Evolutionary conservation across 768 basidiomycete genomes (phyloP).

Genomic region (Pisolithus orientalis): DNA sequence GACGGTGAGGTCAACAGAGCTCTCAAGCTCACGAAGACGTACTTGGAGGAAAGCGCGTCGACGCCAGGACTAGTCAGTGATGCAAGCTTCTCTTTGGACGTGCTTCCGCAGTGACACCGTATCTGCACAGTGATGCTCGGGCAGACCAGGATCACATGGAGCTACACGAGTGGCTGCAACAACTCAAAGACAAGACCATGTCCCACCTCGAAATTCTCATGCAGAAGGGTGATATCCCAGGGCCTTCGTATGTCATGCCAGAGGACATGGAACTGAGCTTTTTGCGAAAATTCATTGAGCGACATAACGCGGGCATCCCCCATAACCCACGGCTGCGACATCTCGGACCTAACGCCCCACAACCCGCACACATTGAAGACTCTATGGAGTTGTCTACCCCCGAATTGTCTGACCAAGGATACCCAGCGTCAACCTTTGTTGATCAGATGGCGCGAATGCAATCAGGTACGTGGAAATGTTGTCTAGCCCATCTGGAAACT

Average conservation of each 20-base stretch:
- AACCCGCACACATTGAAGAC: conserved; percentile 28
- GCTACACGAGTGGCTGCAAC: conserved; percentile 81
- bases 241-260: conserved; percentile 76
- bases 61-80: conserved; percentile 59
- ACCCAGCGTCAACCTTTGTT: conserved; percentile 22
- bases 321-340: conserved; percentile 79
- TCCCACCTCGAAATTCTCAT: conserved; percentile 80
- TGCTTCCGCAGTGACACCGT: conserved; percentile 4
- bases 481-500: not conserved
- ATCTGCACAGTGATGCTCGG: conserved; percentile 45
- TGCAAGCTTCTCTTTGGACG: not conserved
- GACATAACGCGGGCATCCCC: conserved; percentile 66
- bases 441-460: conserved; percentile 31
- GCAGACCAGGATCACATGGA: conserved; percentile 90
- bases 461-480: conserved; percentile 20
- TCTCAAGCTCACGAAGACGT: conserved; percentile 79
- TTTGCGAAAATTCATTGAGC: conserved; percentile 76
- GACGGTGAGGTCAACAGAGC: conserved; percentile 76
- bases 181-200: conserved; percentile 86
- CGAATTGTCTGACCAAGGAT: conserved; percentile 29
- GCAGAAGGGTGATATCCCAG: conserved; percentile 83
- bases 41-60: conserved; percentile 81
- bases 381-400: conserved; percentile 30
- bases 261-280: conserved; percentile 74
- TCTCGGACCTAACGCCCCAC: conserved; percentile 24